phyloP scores from a whole-genome alignment of 306 rosid genomes.

The Senna tora region DNA sequence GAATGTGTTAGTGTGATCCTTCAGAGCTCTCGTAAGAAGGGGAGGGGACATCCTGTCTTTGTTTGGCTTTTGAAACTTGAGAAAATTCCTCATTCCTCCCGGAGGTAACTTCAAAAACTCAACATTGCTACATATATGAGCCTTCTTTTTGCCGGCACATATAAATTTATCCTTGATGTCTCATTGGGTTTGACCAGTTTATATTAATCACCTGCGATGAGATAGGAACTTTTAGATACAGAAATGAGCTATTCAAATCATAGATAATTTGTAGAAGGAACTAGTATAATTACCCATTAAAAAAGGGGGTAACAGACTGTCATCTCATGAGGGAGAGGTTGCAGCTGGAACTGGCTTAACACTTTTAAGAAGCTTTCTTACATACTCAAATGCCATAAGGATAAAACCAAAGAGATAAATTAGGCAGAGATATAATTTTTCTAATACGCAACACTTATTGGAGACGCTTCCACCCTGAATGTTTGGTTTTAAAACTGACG shows the following conservation, averaged over 20 bases:
- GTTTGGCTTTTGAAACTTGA: background rate
- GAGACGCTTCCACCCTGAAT: conserved; percentile 53
- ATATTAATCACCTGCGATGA: conserved; percentile 36
- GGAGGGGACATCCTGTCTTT: conserved; percentile 16
- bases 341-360: conserved; percentile 70
- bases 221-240: background rate
- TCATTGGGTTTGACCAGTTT: background rate
- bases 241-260: background rate
- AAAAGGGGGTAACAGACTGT: conserved; percentile 25
- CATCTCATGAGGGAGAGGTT: conserved; percentile 48
- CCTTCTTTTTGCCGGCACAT: conserved; percentile 28
- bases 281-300: conserved; percentile 42
- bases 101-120: conserved; percentile 17
- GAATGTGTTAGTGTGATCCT: conserved; percentile 33
- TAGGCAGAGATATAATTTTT: conserved; percentile 56
- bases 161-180: background rate
- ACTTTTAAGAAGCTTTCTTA: conserved; percentile 48
- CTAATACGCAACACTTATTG: conserved; percentile 37
- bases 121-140: conserved; percentile 25
- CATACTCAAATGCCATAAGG: conserved; percentile 51
- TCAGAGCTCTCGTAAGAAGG: conserved; percentile 9
- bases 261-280: background rate
- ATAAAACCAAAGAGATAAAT: conserved; percentile 63
- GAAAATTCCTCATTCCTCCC: background rate
- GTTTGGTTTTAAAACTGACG: conserved; percentile 39